Evolutionary conservation across 1,284 basidiomycete species (phyloP).

Genomic region (Stygiomarasmius scandens): DNA sequence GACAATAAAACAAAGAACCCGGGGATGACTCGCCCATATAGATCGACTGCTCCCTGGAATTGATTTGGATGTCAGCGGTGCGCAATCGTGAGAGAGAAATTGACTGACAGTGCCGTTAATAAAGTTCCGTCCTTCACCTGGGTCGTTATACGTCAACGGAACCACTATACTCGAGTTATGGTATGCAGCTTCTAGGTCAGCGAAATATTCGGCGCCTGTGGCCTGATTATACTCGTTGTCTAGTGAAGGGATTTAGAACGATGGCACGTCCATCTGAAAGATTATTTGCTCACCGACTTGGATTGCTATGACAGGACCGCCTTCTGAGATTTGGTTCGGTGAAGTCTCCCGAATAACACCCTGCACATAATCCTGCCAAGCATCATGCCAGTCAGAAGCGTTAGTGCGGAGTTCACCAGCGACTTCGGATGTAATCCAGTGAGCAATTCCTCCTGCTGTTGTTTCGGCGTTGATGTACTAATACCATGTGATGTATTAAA

Average conservation of each 20-base stretch:
- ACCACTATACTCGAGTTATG: constrained; percentile 59
- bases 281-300: constrained; percentile 65
- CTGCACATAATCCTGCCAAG: constrained; percentile 73
- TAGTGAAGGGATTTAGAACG: constrained; percentile 23
- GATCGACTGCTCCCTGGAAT: constrained; percentile 40
- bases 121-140: constrained; percentile 60
- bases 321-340: constrained; percentile 68
- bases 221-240: constrained; percentile 79
- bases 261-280: too few relatives aligned
- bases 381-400: constrained; percentile 63
- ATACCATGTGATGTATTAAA: neutral
- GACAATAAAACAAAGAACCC: neutral
- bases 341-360: constrained; percentile 63
- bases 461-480: constrained; percentile 82
- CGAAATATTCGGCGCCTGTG: constrained; percentile 65
- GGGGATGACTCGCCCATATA: constrained; percentile 42
- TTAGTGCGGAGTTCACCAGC: constrained; percentile 70
- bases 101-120: constrained; percentile 62
- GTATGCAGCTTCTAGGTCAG: constrained; percentile 60
- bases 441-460: constrained; percentile 77
- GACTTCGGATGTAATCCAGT: constrained; percentile 75
- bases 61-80: neutral
- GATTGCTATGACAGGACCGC: constrained; percentile 76
- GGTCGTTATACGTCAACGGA: constrained; percentile 76
- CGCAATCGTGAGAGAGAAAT: neutral